Conservation (phyloP, 805 yeast genomes). For the Metschnikowia bowlesiae region DNA sequence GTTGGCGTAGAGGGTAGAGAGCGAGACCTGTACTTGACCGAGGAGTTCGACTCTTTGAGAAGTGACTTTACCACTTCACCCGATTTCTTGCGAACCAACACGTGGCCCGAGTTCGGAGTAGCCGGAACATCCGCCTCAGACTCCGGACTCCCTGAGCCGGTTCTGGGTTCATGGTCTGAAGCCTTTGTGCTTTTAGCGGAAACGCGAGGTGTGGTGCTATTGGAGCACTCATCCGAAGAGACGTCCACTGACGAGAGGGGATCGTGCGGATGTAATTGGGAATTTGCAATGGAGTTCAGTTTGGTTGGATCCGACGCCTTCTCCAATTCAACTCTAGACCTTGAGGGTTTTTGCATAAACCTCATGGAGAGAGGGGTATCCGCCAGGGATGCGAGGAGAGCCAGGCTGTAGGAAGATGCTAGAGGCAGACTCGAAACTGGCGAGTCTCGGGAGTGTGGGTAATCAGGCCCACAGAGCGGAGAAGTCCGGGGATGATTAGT, state of each 20-base stretch:
- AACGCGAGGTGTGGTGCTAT: background rate
- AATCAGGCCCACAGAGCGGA: background rate
- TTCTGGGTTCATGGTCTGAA: background rate
- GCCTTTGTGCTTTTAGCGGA: background rate
- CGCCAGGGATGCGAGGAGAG: conserved; percentile 3
- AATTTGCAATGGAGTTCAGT: conserved; percentile 24
- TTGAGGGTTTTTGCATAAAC: conserved; percentile 37
- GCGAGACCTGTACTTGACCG: conserved; percentile 23
- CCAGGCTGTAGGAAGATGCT: background rate
- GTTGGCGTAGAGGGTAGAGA: conserved; percentile 51
- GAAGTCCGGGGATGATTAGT: background rate
- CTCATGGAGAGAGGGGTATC: conserved; percentile 27
- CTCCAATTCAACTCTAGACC: conserved; percentile 29
- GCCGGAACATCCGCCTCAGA: background rate
- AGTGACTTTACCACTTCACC: conserved; percentile 61
- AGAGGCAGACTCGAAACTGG: background rate
- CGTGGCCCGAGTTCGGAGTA: background rate
- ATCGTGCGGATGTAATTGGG: conserved; percentile 7
- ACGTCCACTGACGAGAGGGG: conserved; percentile 1
- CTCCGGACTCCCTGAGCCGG: background rate
- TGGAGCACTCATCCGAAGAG: background rate
- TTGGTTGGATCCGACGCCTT: conserved; percentile 27
- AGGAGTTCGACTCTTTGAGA: conserved; percentile 45
- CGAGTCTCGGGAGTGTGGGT: background rate
- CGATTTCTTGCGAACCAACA: conserved; percentile 70